Evolutionary conservation across 2,329 filamentous ascomycete genomes (phyloP).

Genomic region (Boeremia exigua): DNA sequence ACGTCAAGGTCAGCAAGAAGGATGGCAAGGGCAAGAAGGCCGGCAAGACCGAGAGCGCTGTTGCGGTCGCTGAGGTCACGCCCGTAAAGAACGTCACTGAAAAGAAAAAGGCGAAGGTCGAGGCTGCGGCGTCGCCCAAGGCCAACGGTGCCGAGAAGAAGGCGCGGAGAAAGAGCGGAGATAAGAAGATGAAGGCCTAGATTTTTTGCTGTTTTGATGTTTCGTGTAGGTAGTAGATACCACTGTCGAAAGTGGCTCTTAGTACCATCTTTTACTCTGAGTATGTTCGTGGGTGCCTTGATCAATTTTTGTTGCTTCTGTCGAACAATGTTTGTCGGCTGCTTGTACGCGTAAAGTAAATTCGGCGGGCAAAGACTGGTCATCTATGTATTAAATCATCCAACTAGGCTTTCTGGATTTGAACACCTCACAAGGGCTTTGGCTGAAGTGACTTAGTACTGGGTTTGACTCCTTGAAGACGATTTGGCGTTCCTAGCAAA

Average conservation of each 20-base stretch:
- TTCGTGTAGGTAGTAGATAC: background rate
- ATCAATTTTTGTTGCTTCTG: too few relatives aligned
- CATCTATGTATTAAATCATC: too few relatives aligned
- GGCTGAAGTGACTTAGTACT: too few relatives aligned
- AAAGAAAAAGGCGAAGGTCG: constrained; percentile 17
- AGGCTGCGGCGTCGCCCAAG: constrained; percentile 1
- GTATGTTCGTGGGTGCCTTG: too few relatives aligned
- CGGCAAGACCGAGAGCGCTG: constrained; percentile 9
- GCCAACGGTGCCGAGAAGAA: constrained; percentile 12
- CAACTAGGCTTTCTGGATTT: too few relatives aligned
- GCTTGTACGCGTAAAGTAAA: too few relatives aligned
- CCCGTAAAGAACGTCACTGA: constrained; percentile 14
- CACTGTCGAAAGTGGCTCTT: too few relatives aligned
- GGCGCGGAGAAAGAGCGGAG: constrained; percentile 30
- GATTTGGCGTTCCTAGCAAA: constrained; percentile 4
- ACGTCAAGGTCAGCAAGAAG: constrained; percentile 18
- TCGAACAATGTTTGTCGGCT: too few relatives aligned
- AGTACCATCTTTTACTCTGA: too few relatives aligned
- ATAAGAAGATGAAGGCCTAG: constrained; percentile 30
- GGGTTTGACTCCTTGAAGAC: too few relatives aligned
- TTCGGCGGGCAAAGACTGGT: too few relatives aligned
- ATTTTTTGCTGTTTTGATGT: background rate
- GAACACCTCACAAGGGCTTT: too few relatives aligned
- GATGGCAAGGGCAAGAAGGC: constrained; percentile 23
- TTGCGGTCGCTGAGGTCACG: constrained; percentile 13